Percentiles rank a stretch among this genome's conserved stretches.
phyloP scores from a whole-genome alignment of 768 basidiomycete genomes.

The Serendipita sp. region DNA sequence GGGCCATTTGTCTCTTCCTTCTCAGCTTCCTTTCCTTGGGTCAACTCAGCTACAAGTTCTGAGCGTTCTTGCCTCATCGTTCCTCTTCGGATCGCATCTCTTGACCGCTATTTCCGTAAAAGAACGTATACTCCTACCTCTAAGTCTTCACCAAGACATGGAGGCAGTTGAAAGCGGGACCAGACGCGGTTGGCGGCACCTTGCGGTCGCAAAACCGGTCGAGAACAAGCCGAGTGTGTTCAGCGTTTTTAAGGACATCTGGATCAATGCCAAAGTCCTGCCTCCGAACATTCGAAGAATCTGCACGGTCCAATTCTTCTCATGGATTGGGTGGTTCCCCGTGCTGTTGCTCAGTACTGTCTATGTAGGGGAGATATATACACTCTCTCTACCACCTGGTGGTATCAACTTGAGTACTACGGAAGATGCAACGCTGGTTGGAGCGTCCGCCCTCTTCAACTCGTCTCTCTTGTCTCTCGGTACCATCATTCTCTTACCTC shows the following conservation, averaged over 20 bases:
- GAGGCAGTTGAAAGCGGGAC: slow-evolving; percentile 9
- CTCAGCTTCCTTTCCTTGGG: slow-evolving; percentile 58
- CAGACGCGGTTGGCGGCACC: slow-evolving; percentile 16
- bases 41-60: slow-evolving; percentile 68
- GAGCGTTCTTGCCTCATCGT: slow-evolving; percentile 51
- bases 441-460: slow-evolving; percentile 69
- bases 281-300: slow-evolving; percentile 68
- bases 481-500: slow-evolving; percentile 56
- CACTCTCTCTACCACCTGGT: slow-evolving; percentile 10
- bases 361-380: slow-evolving; percentile 76
- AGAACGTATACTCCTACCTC: slow-evolving; percentile 51
- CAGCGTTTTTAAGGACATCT: slow-evolving; percentile 40
- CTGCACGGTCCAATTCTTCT: slow-evolving; percentile 72
- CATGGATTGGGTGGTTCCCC: slow-evolving; percentile 88
- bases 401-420: slow-evolving; percentile 27
- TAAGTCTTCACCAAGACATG: slow-evolving; percentile 20
- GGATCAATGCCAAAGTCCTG: slow-evolving; percentile 48
- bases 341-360: slow-evolving; percentile 75
- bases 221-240: slow-evolving; percentile 15
- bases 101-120: slow-evolving; percentile 31
- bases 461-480: slow-evolving; percentile 54
- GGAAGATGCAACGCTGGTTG: slow-evolving; percentile 63
- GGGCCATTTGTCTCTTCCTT: slow-evolving; percentile 65
- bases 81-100: slow-evolving; percentile 53
- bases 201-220: slow-evolving; percentile 6